phyloP scores from a whole-genome alignment of 225 moss, liverwort and hornwort genomes.

The Takakia lepidozioides region DNA sequence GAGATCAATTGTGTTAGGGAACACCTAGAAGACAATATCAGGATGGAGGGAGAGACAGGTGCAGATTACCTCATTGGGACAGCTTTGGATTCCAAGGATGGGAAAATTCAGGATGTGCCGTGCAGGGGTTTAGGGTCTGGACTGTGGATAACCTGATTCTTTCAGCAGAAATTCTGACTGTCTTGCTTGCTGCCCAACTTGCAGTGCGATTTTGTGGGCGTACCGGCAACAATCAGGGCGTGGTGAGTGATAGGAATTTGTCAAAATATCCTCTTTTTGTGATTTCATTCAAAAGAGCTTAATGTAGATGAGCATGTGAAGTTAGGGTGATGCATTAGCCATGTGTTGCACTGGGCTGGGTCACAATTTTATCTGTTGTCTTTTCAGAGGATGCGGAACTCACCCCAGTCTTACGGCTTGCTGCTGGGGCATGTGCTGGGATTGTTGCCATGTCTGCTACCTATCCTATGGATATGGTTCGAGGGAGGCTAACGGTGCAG shows the following conservation, averaged over 20 bases:
- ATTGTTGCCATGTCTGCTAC: constrained; percentile 99
- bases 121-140: too few relatives aligned
- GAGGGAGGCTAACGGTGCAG: constrained; percentile 96
- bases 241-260: constrained; percentile 40
- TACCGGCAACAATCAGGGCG: constrained; percentile 73
- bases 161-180: too few relatives aligned
- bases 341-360: not conserved
- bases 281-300: too few relatives aligned
- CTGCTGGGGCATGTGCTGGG: constrained; percentile 94
- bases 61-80: too few relatives aligned
- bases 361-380: not conserved
- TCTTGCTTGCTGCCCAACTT: constrained; percentile 1
- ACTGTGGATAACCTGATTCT: too few relatives aligned
- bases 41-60: too few relatives aligned
- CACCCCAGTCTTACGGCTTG: constrained; percentile 75
- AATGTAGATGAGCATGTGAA: not conserved
- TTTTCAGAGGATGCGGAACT: constrained; percentile 82
- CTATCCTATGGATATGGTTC: constrained; percentile 99
- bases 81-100: too few relatives aligned
- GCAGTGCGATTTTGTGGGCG: constrained; percentile 83
- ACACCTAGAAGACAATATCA: too few relatives aligned
- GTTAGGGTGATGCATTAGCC: not conserved
- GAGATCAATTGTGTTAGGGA: too few relatives aligned
- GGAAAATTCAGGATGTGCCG: too few relatives aligned
- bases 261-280: too few relatives aligned